Conservation (phyloP, 2,329 filamentous ascomycete genomes). For the Aureobasidium pullulans region DNA sequence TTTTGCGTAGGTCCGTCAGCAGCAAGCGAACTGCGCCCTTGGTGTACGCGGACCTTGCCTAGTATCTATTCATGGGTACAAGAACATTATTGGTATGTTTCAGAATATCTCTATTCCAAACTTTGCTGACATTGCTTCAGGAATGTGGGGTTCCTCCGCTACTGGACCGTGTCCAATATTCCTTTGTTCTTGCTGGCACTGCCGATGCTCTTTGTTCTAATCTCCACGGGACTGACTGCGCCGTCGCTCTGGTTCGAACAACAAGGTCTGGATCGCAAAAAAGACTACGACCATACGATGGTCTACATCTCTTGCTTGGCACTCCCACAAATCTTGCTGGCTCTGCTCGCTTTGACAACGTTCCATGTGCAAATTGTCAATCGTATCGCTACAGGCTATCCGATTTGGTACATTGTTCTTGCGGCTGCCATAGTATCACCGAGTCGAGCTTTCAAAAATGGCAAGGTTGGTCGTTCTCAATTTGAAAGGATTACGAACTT, state of each 20-base stretch:
- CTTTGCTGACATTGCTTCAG: constrained; percentile 37
- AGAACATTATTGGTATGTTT: constrained; percentile 69
- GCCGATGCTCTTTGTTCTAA: constrained; percentile 65
- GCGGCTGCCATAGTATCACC: constrained; percentile 38
- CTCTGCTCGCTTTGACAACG: constrained; percentile 62
- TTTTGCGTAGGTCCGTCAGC: constrained; percentile 52
- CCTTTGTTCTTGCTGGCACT: constrained; percentile 79
- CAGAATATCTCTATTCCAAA: not conserved
- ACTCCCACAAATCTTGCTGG: constrained; percentile 64
- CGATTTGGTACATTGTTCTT: constrained; percentile 81
- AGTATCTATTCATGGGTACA: constrained; percentile 93
- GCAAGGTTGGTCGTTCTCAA: not conserved
- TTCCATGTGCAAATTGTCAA: constrained; percentile 96
- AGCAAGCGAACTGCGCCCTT: constrained; percentile 44
- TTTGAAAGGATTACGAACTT: constrained; percentile 13
- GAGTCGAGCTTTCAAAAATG: constrained; percentile 17
- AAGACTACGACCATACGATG: not conserved
- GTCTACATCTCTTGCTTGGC: constrained; percentile 46
- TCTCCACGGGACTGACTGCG: constrained; percentile 46
- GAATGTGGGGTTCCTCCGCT: constrained; percentile 79
- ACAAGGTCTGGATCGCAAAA: not conserved
- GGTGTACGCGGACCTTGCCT: constrained; percentile 68
- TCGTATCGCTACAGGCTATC: constrained; percentile 78
- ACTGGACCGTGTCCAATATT: constrained; percentile 82
- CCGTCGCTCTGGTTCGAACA: not conserved